Evolutionary conservation across 257 asterid genomes (phyloP).

Genomic region (Nicotiana paniculata): DNA sequence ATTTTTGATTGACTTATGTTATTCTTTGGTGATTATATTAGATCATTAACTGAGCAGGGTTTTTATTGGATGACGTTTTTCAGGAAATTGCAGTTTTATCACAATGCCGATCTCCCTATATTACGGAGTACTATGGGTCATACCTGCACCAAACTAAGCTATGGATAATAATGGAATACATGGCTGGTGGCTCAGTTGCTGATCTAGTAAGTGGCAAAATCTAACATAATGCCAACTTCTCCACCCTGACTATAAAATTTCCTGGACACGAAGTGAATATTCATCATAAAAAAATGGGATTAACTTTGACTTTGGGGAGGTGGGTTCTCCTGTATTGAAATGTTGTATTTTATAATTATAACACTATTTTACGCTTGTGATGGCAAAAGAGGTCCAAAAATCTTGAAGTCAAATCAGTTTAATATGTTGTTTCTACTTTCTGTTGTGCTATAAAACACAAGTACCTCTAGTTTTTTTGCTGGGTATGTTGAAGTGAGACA

Average conservation of each 20-base stretch:
- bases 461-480: not conserved
- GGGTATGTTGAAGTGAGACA: not conserved
- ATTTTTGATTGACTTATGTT: conserved; percentile 3
- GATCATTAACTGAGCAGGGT: conserved; percentile 1
- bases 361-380: too few relatives aligned
- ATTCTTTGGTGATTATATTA: conserved; percentile 2
- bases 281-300: not conserved
- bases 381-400: not conserved
- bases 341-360: too few relatives aligned
- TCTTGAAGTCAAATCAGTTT: not conserved
- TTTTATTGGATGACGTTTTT: conserved; percentile 25
- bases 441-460: not conserved
- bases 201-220: conserved; percentile 62
- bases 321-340: not conserved
- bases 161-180: conserved; percentile 99
- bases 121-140: conserved; percentile 94
- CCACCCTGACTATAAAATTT: not conserved
- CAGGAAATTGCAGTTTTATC: conserved; percentile 98
- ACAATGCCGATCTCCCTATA: conserved; percentile 90
- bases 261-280: not conserved
- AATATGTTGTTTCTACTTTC: not conserved
- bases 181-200: conserved; percentile 99
- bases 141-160: conserved; percentile 78
- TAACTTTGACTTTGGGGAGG: not conserved
- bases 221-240: conserved; percentile 10